Conservation (phyloP, 768 basidiomycete genomes). For the Mycena alexandri region DNA sequence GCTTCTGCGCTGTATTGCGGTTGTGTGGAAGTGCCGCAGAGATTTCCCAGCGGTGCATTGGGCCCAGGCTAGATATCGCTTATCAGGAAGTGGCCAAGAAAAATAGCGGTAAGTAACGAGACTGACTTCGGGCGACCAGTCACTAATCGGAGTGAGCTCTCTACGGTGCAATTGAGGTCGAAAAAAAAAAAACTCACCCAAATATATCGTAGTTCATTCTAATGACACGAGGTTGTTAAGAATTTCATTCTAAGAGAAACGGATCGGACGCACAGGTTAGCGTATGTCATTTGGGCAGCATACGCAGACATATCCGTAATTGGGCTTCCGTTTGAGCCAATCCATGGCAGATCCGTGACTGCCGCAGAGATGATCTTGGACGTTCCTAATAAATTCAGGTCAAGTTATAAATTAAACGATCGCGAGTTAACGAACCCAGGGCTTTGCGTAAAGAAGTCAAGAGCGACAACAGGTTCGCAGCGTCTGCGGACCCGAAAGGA, state of each 20-base stretch:
- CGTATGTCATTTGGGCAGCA: constrained; percentile 73
- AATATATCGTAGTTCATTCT: constrained; percentile 80
- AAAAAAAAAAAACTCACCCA: constrained; percentile 8
- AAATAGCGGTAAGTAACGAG: background rate
- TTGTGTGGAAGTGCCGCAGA: constrained; percentile 69
- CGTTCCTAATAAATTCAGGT: constrained; percentile 47
- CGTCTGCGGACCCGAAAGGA: constrained; percentile 66
- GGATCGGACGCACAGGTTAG: constrained; percentile 57
- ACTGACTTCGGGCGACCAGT: constrained; percentile 30
- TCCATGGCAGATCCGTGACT: constrained; percentile 77
- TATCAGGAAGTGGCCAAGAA: background rate
- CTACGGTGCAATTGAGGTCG: background rate
- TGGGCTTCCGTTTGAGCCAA: constrained; percentile 71
- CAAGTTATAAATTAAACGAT: constrained; percentile 7
- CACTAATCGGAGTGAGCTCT: constrained; percentile 5
- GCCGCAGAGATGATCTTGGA: constrained; percentile 78
- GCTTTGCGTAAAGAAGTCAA: constrained; percentile 67
- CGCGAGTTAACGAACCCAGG: constrained; percentile 48
- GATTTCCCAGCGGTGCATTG: constrained; percentile 78
- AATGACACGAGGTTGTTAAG: background rate
- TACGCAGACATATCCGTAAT: constrained; percentile 74
- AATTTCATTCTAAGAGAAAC: background rate
- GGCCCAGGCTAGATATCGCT: constrained; percentile 66
- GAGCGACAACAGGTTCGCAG: constrained; percentile 74
- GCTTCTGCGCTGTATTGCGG: constrained; percentile 75